phyloP scores from a whole-genome alignment of 1,139 yeast species.

The Kluyveromyces sp. region DNA sequence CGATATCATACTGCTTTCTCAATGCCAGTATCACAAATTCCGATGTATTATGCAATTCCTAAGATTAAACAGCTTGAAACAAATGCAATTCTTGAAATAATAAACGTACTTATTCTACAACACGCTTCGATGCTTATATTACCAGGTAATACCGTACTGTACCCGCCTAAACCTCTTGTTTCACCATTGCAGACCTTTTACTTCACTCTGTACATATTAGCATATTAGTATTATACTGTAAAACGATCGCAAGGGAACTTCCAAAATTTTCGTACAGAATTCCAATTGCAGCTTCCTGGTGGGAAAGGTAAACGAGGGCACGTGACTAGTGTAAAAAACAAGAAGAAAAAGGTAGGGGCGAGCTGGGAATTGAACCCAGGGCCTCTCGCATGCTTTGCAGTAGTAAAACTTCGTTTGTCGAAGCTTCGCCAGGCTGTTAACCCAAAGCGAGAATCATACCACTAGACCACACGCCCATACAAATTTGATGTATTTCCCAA shows the following conservation, averaged over 20 bases:
- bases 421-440: slow-evolving; percentile 10
- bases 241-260: too few relatives aligned
- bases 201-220: too few relatives aligned
- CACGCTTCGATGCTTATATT: too few relatives aligned
- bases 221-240: too few relatives aligned
- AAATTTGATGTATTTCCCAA: neutral
- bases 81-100: too few relatives aligned
- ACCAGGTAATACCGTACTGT: too few relatives aligned
- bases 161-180: too few relatives aligned
- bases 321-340: neutral
- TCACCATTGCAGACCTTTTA: neutral
- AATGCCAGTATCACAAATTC: too few relatives aligned
- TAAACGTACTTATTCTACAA: too few relatives aligned
- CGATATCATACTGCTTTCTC: too few relatives aligned
- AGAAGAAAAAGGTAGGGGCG: slow-evolving; percentile 12
- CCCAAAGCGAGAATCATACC: slow-evolving; percentile 23
- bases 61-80: too few relatives aligned
- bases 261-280: neutral
- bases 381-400: slow-evolving; percentile 13
- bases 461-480: slow-evolving; percentile 24
- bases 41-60: too few relatives aligned
- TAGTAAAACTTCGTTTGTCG: slow-evolving; percentile 10
- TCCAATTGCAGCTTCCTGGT: neutral
- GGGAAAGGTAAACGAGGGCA: neutral
- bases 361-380: slow-evolving; percentile 19